Percentiles rank a stretch among this genome's conserved stretches.
Conservation (phyloP, 345 rosid genomes). For the Salix purpurea region DNA sequence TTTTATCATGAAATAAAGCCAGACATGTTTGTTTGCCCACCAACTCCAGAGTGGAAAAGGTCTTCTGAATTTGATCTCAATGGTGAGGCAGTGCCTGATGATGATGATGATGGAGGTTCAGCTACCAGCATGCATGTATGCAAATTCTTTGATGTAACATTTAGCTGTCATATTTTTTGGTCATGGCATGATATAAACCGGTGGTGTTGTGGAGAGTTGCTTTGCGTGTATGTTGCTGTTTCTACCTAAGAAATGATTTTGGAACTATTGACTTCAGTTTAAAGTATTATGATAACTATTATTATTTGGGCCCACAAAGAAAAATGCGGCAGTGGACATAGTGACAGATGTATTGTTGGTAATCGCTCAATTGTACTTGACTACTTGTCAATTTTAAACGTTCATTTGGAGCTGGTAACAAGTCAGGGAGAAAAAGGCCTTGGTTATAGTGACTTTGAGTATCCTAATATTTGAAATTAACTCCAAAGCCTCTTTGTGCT, state of each 20-base stretch:
- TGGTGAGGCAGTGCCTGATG: constrained; percentile 87
- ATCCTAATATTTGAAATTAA: neutral
- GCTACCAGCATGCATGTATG: constrained; percentile 46
- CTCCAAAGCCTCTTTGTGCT: neutral
- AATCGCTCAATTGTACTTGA: neutral
- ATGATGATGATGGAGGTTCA: constrained; percentile 57
- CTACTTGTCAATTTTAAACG: neutral
- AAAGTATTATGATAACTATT: neutral
- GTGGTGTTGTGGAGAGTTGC: neutral
- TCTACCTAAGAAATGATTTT: neutral
- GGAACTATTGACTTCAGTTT: neutral
- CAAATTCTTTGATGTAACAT: constrained; percentile 15
- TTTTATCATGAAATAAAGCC: constrained; percentile 93
- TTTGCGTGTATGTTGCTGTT: neutral
- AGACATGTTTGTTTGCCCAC: constrained; percentile 59
- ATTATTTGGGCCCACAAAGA: neutral
- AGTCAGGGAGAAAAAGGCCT: neutral
- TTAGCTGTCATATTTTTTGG: neutral
- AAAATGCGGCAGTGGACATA: neutral
- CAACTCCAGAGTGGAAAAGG: constrained; percentile 97
- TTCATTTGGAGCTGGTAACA: neutral
- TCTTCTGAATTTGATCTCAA: constrained; percentile 91
- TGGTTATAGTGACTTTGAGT: neutral
- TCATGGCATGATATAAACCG: neutral
- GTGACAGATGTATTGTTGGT: neutral